Evolutionary conservation across 2,329 filamentous ascomycete species (phyloP).

Genomic region (Xylariales sp.): DNA sequence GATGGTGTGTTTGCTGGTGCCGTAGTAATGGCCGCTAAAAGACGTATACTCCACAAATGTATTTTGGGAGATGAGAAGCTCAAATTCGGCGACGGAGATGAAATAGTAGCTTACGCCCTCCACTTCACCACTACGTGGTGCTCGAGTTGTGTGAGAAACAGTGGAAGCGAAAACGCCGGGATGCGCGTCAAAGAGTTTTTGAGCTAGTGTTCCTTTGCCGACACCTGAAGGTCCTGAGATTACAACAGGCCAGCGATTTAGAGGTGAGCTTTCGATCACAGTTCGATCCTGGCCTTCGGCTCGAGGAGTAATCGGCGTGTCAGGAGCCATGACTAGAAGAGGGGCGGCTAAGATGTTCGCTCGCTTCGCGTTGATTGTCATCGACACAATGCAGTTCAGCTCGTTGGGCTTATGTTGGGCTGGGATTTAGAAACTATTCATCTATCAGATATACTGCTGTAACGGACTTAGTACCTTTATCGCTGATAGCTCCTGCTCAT

Average conservation of each 20-base stretch:
- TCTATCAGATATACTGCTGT: too few species aligned
- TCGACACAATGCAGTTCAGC: constrained; percentile 7
- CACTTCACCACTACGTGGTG: constrained; percentile 27
- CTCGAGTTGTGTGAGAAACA: constrained; percentile 31
- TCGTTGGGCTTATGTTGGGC: neutral
- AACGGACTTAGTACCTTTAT: too few species aligned
- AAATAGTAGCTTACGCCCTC: constrained; percentile 33
- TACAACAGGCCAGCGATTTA: constrained; percentile 27
- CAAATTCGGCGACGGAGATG: constrained; percentile 25
- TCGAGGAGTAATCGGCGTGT: constrained; percentile 22
- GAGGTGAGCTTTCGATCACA: constrained; percentile 20
- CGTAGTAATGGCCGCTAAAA: constrained; percentile 33
- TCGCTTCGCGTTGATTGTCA: constrained; percentile 10
- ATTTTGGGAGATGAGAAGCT: constrained; percentile 26
- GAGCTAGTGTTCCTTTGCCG: constrained; percentile 32
- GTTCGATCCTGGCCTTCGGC: constrained; percentile 26
- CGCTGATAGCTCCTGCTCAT: too few species aligned
- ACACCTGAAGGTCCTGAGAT: constrained; percentile 34
- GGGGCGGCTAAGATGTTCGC: neutral
- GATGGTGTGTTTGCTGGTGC: constrained; percentile 33
- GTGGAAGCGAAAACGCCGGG: constrained; percentile 30
- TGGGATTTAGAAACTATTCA: too few species aligned
- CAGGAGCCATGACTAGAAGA: constrained; percentile 12
- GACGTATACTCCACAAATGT: constrained; percentile 27
- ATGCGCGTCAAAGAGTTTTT: constrained; percentile 26